Conservation (phyloP, 768 basidiomycete species). For the Auriscalpium orientale region DNA sequence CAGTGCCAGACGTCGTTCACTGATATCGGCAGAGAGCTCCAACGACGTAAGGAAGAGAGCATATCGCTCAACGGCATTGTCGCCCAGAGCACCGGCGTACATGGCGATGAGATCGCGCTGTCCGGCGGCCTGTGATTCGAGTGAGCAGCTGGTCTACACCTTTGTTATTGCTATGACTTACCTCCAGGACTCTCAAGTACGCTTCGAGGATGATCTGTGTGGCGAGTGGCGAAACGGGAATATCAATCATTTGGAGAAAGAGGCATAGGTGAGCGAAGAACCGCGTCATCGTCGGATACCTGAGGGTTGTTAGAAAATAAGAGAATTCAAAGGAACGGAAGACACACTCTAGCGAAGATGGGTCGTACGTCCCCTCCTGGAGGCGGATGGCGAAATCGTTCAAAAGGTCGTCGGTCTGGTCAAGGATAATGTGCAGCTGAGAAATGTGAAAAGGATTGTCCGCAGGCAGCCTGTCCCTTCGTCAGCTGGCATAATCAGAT, state of each 20-base stretch:
- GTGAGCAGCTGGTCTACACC: background rate
- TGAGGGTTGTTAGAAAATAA: constrained; percentile 22
- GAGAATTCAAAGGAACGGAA: constrained; percentile 2
- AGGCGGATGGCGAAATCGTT: constrained; percentile 59
- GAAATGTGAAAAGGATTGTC: constrained; percentile 78
- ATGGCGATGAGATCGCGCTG: constrained; percentile 85
- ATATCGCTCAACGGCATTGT: constrained; percentile 88
- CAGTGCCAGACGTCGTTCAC: constrained; percentile 63
- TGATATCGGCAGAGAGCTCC: constrained; percentile 52
- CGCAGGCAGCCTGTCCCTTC: constrained; percentile 40
- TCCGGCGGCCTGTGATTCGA: constrained; percentile 51
- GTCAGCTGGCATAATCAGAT: background rate
- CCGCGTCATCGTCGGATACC: constrained; percentile 66
- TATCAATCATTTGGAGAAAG: constrained; percentile 76
- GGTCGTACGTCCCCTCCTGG: constrained; percentile 40
- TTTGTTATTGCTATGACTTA: constrained; percentile 20
- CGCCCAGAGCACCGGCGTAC: constrained; percentile 86
- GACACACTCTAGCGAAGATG: constrained; percentile 49
- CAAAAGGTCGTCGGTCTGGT: constrained; percentile 59
- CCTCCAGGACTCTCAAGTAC: constrained; percentile 85
- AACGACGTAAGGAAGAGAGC: constrained; percentile 82
- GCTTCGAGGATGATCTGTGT: constrained; percentile 80
- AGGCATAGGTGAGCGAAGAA: constrained; percentile 95
- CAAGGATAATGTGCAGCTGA: constrained; percentile 71
- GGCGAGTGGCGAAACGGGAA: constrained; percentile 62